Evolutionary conservation across 2,329 filamentous ascomycete genomes (phyloP).

Genomic region (Sclerotiophoma versabilis): DNA sequence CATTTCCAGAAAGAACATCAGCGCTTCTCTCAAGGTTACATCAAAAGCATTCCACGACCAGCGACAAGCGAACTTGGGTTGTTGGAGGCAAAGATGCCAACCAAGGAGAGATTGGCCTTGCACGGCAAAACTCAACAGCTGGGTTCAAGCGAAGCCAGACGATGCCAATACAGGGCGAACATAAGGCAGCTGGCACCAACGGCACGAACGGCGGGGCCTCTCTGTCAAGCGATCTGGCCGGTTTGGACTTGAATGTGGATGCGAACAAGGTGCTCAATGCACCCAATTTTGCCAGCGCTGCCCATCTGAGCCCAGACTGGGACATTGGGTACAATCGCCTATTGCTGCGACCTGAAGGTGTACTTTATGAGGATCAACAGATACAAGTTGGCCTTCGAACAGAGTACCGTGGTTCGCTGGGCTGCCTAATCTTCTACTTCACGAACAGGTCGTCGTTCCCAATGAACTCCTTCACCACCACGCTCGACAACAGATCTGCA

Average conservation of each 20-base stretch:
- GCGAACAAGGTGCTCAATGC: conserved; percentile 65
- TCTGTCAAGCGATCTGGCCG: conserved; percentile 68
- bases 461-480: conserved; percentile 92
- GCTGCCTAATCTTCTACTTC: conserved; percentile 94
- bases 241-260: conserved; percentile 77
- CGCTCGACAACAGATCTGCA: conserved; percentile 74
- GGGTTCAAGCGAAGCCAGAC: conserved; percentile 89
- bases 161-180: conserved; percentile 47
- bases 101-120: conserved; percentile 81
- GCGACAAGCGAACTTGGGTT: conserved; percentile 96
- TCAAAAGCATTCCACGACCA: conserved; percentile 90
- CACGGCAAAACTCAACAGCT: conserved; percentile 67
- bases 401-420: conserved; percentile 94
- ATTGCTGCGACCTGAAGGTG: conserved; percentile 79
- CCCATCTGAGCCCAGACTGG: conserved; percentile 94
- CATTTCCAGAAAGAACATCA: conserved; percentile 93
- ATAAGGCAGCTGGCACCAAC: conserved; percentile 38
- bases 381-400: conserved; percentile 90
- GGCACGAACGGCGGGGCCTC: conserved; percentile 61
- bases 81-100: conserved; percentile 98
- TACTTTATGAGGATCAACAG: conserved; percentile 94
- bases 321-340: conserved; percentile 86
- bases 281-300: conserved; percentile 89
- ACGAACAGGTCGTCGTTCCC: conserved; percentile 88
- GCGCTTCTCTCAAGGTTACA: conserved; percentile 90